Conservation (phyloP, 1,284 basidiomycete genomes). For the Puccinia polysora region DNA sequence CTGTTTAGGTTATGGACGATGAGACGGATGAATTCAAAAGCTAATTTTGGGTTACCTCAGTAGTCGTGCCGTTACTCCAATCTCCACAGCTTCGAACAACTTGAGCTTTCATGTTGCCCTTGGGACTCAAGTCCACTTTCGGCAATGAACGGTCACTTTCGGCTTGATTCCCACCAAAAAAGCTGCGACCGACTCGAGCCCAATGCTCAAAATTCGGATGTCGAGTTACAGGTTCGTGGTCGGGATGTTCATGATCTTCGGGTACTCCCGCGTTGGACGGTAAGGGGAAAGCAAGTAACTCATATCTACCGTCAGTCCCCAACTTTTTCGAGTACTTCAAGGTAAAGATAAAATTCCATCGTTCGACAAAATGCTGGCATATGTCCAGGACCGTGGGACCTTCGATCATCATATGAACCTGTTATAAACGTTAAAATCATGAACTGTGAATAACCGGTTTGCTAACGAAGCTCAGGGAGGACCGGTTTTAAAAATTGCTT, state of each 20-base stretch:
- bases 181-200: constrained; percentile 49
- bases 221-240: constrained; percentile 53
- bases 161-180: constrained; percentile 26
- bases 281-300: constrained; percentile 79
- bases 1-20: not conserved
- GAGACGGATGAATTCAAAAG: not conserved
- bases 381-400: constrained; percentile 82
- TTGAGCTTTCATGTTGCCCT: constrained; percentile 61
- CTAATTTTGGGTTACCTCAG: constrained; percentile 47
- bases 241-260: constrained; percentile 63
- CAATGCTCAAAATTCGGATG: constrained; percentile 68
- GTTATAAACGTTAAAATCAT: constrained; percentile 53
- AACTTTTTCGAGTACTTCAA: constrained; percentile 56
- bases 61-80: constrained; percentile 84
- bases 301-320: constrained; percentile 55
- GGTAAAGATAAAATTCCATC: constrained; percentile 62
- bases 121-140: constrained; percentile 18
- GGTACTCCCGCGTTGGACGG: constrained; percentile 59
- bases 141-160: constrained; percentile 13
- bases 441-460: constrained; percentile 58
- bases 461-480: constrained; percentile 56
- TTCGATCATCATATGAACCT: constrained; percentile 66
- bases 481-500: constrained; percentile 48
- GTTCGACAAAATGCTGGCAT: constrained; percentile 81
- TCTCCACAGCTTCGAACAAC: constrained; percentile 75